Conservation (phyloP, 495 filamentous ascomycete species). For the Aspergillus sclerotioniger region DNA sequence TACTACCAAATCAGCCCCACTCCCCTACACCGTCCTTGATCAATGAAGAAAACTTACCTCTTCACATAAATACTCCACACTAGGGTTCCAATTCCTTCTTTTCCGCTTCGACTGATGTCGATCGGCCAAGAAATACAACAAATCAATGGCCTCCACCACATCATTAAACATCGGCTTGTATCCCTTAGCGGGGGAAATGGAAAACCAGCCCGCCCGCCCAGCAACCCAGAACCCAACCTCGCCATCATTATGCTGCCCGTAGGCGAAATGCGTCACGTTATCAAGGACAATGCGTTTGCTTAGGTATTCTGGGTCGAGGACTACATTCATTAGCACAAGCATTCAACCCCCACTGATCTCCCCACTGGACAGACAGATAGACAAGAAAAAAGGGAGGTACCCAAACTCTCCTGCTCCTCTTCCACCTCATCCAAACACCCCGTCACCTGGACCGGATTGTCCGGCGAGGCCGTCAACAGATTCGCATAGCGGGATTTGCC, state of each 20-base stretch:
- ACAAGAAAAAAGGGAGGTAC: constrained; percentile 21
- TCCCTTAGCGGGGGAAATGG: constrained; percentile 58
- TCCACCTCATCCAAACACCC: constrained; percentile 51
- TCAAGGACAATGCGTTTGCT: constrained; percentile 61
- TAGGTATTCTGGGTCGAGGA: constrained; percentile 45
- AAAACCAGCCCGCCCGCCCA: constrained; percentile 77
- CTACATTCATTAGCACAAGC: constrained; percentile 21
- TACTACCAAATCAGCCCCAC: constrained; percentile 28
- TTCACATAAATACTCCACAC: constrained; percentile 41
- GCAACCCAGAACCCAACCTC: constrained; percentile 70
- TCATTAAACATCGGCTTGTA: constrained; percentile 62
- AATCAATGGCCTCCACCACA: constrained; percentile 66
- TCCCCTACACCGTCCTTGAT: background rate
- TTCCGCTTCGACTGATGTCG: constrained; percentile 36
- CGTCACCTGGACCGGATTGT: constrained; percentile 54
- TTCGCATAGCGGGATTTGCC: constrained; percentile 51
- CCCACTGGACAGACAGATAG: background rate
- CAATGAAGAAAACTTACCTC: constrained; percentile 34
- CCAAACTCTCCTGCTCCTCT: constrained; percentile 39
- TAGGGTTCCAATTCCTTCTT: constrained; percentile 36
- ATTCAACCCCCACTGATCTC: background rate
- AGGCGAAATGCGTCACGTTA: constrained; percentile 63
- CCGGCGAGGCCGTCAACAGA: constrained; percentile 51
- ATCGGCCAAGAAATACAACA: constrained; percentile 68
- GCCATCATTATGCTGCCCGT: constrained; percentile 62